Base-by-base conservation (phyloP, 1,284 basidiomycete genomes). In the Amylostereum areolatum region DNA sequence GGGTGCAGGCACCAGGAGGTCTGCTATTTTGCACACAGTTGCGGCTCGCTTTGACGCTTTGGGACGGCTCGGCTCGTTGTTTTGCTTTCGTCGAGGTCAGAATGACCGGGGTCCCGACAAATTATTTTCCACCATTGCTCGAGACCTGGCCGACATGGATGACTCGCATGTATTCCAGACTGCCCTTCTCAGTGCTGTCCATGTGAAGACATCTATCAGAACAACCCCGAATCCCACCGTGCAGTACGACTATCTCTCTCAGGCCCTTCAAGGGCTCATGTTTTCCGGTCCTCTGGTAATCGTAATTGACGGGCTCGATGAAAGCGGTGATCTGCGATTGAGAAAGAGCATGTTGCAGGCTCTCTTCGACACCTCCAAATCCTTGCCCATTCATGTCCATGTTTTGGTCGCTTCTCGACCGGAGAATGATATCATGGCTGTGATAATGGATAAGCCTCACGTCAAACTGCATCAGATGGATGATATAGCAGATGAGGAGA, bases 1-100 rank as follows among this genome's bases (percentile, higher is more conserved):
- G 8, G 43, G 36, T 5, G 55, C 52, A 5, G 58, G 55, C 8
- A 49, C 50, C 8, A 61, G 59, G 11, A 62, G 60, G 43, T 57
- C 60, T 12, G 42, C 57, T 9, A 49, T 62, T 25, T 56, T 59
- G 7, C 50, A 55, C 28, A 53, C 52, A 30, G 46, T 62, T 5
- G 53, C 55, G 8, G 34, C 27, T 11, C 12, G 30, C 7, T 57
- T 57, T 9, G 41, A 52, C 18, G 28, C 34, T 1, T 36, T 51
- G 2, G 3, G 44, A 3, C 57, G 52, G 8, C 55, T 60, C 5
- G 60, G 52, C 7, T 64, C 67, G 1, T 40, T 47, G 4, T 64
- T 65, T 43, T 70, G 66, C 49, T 62, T 66, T 7, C 55, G 54
- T 9, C 34, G 46, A 8, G 30, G 45, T n/a, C 37, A 46, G 11